Percentiles rank a stretch among this genome's conserved stretches.
Conservation (phyloP, 2,329 filamentous ascomycete species). For the Colletotrichum sp. region DNA sequence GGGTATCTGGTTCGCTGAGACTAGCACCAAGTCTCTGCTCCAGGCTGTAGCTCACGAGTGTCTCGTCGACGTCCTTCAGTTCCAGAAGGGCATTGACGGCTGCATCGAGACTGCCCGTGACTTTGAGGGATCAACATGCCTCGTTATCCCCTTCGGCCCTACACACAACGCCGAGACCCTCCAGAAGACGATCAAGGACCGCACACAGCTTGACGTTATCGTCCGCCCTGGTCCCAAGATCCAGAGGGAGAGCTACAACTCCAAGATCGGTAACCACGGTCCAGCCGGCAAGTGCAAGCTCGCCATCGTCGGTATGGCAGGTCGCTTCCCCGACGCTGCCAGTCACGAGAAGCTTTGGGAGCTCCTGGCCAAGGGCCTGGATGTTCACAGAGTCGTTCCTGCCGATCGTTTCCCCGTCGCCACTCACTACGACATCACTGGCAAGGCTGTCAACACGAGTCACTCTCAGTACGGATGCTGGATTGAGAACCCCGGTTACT, state of each 20-base stretch:
- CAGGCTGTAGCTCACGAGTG: conserved; percentile 52
- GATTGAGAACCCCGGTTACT: conserved; percentile 69
- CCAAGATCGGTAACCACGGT: conserved; percentile 52
- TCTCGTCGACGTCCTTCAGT: conserved; percentile 53
- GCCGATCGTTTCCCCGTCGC: conserved; percentile 66
- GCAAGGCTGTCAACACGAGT: conserved; percentile 67
- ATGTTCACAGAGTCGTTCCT: conserved; percentile 65
- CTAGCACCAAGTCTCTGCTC: conserved; percentile 46
- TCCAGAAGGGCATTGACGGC: conserved; percentile 52
- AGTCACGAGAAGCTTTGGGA: conserved; percentile 51
- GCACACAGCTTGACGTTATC: conserved; percentile 48
- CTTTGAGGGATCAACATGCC: conserved; percentile 43
- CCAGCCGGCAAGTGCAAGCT: conserved; percentile 67
- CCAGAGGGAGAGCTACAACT: conserved; percentile 35
- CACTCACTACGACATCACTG: conserved; percentile 65
- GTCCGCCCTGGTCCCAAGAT: conserved; percentile 42
- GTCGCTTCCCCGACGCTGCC: conserved; percentile 47
- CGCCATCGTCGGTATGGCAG: conserved; percentile 75
- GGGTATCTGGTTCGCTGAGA: conserved; percentile 45
- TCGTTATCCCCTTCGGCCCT: conserved; percentile 56
- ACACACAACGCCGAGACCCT: conserved; percentile 54
- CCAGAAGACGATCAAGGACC: conserved; percentile 43
- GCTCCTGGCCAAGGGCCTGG: conserved; percentile 66
- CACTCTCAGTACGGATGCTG: conserved; percentile 42
- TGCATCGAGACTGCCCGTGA: conserved; percentile 47